phyloP scores from a whole-genome alignment of 1,139 yeast species.

The Diutina siamensis region DNA sequence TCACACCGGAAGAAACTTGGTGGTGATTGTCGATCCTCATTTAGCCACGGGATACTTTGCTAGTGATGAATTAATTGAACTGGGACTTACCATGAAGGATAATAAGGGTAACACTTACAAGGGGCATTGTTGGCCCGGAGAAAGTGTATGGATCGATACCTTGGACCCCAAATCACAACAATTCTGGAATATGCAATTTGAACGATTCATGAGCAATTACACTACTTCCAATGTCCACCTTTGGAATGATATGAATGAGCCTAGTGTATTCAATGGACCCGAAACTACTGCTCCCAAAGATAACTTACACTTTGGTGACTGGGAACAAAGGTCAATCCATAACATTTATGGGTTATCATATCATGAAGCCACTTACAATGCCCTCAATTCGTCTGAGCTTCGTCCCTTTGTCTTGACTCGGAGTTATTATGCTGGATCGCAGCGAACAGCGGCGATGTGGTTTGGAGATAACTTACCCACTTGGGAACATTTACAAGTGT shows the following conservation, averaged over 20 bases:
- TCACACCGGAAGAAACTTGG: slow-evolving; percentile 67
- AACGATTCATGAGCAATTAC: slow-evolving; percentile 36
- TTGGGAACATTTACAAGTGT: slow-evolving; percentile 76
- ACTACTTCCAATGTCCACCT: slow-evolving; percentile 53
- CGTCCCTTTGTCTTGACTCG: slow-evolving; percentile 90
- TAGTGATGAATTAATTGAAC: slow-evolving; percentile 37
- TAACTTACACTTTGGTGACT: slow-evolving; percentile 60
- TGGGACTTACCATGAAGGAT: slow-evolving; percentile 30
- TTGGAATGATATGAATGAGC: slow-evolving; percentile 99
- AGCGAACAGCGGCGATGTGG: slow-evolving; percentile 90
- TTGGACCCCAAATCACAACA: slow-evolving; percentile 49
- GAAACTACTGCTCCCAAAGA: slow-evolving; percentile 87
- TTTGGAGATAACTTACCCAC: slow-evolving; percentile 92
- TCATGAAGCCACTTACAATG: slow-evolving; percentile 72
- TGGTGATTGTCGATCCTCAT: slow-evolving; percentile 87
- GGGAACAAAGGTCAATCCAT: slow-evolving; percentile 89
- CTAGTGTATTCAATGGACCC: slow-evolving; percentile 89
- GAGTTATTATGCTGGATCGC: slow-evolving; percentile 83
- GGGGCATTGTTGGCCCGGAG: slow-evolving; percentile 99
- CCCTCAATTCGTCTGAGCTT: slow-evolving; percentile 23
- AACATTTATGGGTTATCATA: slow-evolving; percentile 71
- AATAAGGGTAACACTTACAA: slow-evolving; percentile 33
- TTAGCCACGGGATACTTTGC: slow-evolving; percentile 60
- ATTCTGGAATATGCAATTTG: slow-evolving; percentile 43
- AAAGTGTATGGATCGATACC: slow-evolving; percentile 86